These are phyloP conservation scores for Zopfia rhizophila DNA, from an alignment of 2,329 filamentous ascomycete genomes.

Conservation along the genomic window DNA sequence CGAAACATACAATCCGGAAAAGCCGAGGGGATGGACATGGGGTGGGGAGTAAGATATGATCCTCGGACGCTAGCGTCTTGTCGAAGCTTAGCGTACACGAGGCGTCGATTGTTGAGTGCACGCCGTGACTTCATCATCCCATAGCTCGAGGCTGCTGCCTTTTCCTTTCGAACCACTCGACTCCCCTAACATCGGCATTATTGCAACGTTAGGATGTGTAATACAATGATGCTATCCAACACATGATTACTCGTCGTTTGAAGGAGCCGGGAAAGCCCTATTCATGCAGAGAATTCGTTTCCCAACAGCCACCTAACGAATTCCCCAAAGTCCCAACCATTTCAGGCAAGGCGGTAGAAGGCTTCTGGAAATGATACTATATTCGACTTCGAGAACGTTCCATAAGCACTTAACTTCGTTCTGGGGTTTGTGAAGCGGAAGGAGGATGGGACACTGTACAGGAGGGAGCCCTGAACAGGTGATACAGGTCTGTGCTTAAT, in stretches of 20 bases:
- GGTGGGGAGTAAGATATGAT: slow-evolving; percentile 22
- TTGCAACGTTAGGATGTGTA: too few relatives aligned
- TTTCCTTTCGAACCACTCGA: too few relatives aligned
- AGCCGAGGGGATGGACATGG: slow-evolving; percentile 14
- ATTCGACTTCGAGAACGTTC: slow-evolving; percentile 9
- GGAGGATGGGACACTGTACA: neutral
- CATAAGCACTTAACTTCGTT: slow-evolving; percentile 1
- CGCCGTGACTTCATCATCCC: slow-evolving; percentile 13
- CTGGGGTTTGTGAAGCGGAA: neutral
- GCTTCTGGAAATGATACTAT: slow-evolving; percentile 26
- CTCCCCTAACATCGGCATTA: too few relatives aligned
- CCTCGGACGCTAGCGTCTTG: slow-evolving; percentile 29
- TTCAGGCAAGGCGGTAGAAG: slow-evolving; percentile 18
- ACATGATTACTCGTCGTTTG: too few relatives aligned
- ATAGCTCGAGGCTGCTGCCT: too few relatives aligned
- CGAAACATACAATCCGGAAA: too few relatives aligned
- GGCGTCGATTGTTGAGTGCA: slow-evolving; percentile 21
- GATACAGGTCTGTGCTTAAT: too few relatives aligned
- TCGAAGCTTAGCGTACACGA: slow-evolving; percentile 25
- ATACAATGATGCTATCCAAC: too few relatives aligned
- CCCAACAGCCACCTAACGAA: neutral
- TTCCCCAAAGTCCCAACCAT: neutral
- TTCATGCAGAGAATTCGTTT: slow-evolving; percentile 1
- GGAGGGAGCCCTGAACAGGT: too few relatives aligned
- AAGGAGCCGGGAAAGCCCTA: too few relatives aligned